Conservation (phyloP, 306 rosid species). For the Heteromeles arbutifolia region DNA sequence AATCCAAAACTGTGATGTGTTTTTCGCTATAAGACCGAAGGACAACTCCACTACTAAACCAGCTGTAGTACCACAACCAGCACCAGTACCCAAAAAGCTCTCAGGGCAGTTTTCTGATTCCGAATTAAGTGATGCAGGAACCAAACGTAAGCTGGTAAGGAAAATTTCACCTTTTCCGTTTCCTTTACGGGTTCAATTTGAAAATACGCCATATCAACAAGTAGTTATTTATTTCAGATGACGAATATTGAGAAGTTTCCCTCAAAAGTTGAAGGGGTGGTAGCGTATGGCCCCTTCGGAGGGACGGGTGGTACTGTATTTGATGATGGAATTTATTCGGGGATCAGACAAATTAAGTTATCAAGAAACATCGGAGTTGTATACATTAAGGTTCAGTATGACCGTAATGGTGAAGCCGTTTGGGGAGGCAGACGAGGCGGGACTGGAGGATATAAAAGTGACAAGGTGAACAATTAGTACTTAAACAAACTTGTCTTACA, state of each 20-base stretch:
- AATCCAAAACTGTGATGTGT: constrained; percentile 63
- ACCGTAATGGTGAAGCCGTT: constrained; percentile 50
- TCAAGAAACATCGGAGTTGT: constrained; percentile 65
- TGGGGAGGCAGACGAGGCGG: constrained; percentile 79
- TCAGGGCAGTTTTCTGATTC: constrained; percentile 20
- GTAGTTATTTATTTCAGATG: constrained; percentile 13
- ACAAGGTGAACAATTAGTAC: constrained; percentile 45
- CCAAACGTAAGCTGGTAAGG: constrained; percentile 36
- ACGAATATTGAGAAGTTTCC: constrained; percentile 27
- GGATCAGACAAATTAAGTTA: constrained; percentile 61
- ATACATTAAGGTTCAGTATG: constrained; percentile 65
- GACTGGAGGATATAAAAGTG: constrained; percentile 69
- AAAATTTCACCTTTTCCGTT: neutral
- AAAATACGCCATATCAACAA: neutral
- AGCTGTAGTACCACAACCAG: neutral
- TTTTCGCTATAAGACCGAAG: constrained; percentile 74
- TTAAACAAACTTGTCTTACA: neutral
- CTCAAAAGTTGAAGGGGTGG: constrained; percentile 43
- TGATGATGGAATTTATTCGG: constrained; percentile 68
- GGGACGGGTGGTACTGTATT: constrained; percentile 59
- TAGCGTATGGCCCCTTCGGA: constrained; percentile 85
- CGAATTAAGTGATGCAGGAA: constrained; percentile 32
- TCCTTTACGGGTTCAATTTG: neutral
- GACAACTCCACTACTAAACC: constrained; percentile 20
- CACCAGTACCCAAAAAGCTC: neutral